Conservation (phyloP, 257 asterid genomes). For the Salvia miltiorrhiza region DNA sequence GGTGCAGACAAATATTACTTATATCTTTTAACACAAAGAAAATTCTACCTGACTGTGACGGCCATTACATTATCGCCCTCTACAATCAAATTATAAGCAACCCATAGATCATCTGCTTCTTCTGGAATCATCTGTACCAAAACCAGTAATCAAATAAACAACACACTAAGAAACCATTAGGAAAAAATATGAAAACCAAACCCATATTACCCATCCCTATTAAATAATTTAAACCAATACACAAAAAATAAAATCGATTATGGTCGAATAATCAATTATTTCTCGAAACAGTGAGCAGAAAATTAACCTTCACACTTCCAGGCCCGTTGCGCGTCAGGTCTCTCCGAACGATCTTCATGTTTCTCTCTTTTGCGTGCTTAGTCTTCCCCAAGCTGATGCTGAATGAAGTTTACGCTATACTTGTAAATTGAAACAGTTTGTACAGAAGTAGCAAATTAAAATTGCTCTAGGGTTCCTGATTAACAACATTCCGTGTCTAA, state of each 20-base stretch:
- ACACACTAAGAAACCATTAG: not conserved
- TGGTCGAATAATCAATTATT: not conserved
- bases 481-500: not conserved
- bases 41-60: constrained; percentile 63
- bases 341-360: constrained; percentile 73
- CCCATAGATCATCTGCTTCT: constrained; percentile 93
- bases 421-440: not conserved
- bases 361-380: not conserved
- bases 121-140: constrained; percentile 74
- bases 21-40: not conserved
- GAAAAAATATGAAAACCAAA: not conserved
- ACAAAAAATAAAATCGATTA: not conserved
- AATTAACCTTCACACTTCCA: constrained; percentile 80
- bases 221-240: not conserved
- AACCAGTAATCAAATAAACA: constrained; percentile 20
- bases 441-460: not conserved
- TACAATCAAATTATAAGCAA: constrained; percentile 73
- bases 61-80: constrained; percentile 73
- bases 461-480: not conserved
- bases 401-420: not conserved
- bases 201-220: not conserved
- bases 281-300: not conserved
- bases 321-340: constrained; percentile 39
- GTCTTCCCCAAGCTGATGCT: not conserved
- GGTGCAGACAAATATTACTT: not conserved